A percentile compares a stretch with the other conserved stretches of the same genome.
Evolutionary conservation across 345 rosid species (phyloP).

Genomic region (Eucalyptus cladocalyx): DNA sequence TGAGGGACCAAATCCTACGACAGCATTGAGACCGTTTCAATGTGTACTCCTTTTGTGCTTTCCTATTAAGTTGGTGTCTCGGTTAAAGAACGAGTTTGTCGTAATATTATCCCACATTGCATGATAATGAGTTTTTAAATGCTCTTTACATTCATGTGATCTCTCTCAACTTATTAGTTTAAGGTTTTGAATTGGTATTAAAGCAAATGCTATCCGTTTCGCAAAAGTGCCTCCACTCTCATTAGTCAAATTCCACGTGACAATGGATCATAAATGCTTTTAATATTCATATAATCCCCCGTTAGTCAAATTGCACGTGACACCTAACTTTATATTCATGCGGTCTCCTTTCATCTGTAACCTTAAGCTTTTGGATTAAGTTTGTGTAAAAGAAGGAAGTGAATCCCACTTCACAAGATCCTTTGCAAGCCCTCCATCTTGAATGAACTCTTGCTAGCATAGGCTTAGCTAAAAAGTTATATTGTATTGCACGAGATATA

Average conservation of each 20-base stretch:
- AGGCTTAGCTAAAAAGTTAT: background rate
- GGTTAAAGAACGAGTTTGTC: too few relatives aligned
- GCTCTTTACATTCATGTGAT: too few relatives aligned
- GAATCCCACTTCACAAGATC: background rate
- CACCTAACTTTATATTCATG: too few relatives aligned
- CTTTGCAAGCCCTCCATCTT: background rate
- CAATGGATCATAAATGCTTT: too few relatives aligned
- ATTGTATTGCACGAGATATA: background rate
- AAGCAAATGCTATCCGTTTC: too few relatives aligned
- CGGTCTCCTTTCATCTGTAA: too few relatives aligned
- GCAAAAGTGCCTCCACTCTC: background rate
- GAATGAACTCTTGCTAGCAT: background rate
- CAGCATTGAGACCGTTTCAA: background rate
- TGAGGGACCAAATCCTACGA: background rate
- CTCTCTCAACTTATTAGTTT: fast-evolving
- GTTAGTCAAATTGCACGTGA: too few relatives aligned
- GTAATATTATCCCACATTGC: too few relatives aligned
- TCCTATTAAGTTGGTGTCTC: background rate
- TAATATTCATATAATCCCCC: too few relatives aligned
- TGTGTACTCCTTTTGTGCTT: background rate
- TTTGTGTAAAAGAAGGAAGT: background rate
- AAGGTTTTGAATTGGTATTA: too few relatives aligned
- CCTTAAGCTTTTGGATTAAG: too few relatives aligned
- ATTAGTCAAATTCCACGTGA: background rate
- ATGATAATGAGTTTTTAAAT: fast-evolving